Conservation (phyloP, 106 monocot species). For the Posidonia australis region DNA sequence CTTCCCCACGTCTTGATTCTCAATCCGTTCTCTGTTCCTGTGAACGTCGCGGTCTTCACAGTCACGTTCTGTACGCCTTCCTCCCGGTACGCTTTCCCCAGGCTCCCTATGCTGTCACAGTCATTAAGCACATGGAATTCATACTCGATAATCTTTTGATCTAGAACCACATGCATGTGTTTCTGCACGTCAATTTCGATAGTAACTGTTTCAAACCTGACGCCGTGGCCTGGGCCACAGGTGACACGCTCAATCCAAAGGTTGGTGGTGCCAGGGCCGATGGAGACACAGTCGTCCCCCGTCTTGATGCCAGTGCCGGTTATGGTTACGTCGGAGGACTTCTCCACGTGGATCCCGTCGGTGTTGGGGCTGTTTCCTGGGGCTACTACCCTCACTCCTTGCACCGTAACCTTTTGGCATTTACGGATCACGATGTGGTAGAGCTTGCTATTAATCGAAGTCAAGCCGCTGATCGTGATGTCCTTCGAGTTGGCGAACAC, state of each 20-base stretch:
- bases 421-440: slow-evolving; percentile 25
- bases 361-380: slow-evolving; percentile 41
- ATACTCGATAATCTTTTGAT: too few relatives aligned
- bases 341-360: slow-evolving; percentile 39
- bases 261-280: slow-evolving; percentile 6
- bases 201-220: too few relatives aligned
- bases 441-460: slow-evolving; percentile 1
- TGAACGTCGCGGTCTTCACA: slow-evolving; percentile 42
- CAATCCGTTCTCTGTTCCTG: slow-evolving; percentile 48
- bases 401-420: slow-evolving; percentile 15
- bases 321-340: slow-evolving; percentile 18
- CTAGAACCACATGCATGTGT: too few relatives aligned
- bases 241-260: slow-evolving; percentile 3
- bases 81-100: slow-evolving; percentile 25
- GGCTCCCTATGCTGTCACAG: slow-evolving; percentile 62
- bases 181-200: too few relatives aligned
- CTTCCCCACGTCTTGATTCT: slow-evolving; percentile 67
- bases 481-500: neutral
- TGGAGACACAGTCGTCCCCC: slow-evolving; percentile 53
- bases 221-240: slow-evolving; percentile 10
- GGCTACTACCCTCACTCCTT: slow-evolving; percentile 15
- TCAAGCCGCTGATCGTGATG: neutral
- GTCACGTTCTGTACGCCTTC: slow-evolving; percentile 56
- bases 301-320: slow-evolving; percentile 19
- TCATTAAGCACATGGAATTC: too few relatives aligned